Evolutionary conservation across 2,329 filamentous ascomycete genomes (phyloP).

Genomic region (Colletotrichum trifolii): DNA sequence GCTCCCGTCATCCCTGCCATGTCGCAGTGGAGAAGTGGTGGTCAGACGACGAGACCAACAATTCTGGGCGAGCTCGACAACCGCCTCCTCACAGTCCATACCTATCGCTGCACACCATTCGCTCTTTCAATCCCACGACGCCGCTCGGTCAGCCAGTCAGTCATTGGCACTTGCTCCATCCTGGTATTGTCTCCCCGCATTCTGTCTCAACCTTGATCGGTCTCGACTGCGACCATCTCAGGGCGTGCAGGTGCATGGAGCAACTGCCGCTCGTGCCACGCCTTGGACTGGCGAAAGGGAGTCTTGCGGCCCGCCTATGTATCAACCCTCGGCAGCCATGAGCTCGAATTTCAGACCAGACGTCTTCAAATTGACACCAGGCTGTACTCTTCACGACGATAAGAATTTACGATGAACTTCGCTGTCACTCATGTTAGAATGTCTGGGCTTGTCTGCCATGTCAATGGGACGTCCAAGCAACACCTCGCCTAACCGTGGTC

Average conservation of each 20-base stretch:
- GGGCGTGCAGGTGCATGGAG: constrained; percentile 6
- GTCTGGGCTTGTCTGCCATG: not conserved
- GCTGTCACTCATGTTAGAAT: too few relatives aligned
- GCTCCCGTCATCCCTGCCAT: constrained; percentile 28
- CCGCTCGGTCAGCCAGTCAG: constrained; percentile 1
- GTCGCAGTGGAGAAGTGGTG: constrained; percentile 4
- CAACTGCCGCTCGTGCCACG: constrained; percentile 15
- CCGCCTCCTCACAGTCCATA: not conserved
- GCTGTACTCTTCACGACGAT: too few relatives aligned
- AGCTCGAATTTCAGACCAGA: too few relatives aligned
- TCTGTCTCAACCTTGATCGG: constrained; percentile 11
- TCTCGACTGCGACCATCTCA: constrained; percentile 12
- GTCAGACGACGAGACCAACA: constrained; percentile 13
- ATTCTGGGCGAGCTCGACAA: constrained; percentile 1
- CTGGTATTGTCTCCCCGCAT: constrained; percentile 24
- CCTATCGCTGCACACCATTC: not conserved
- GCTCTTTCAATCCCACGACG: not conserved
- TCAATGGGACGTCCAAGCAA: constrained; percentile 25
- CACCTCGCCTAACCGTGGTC: constrained; percentile 19
- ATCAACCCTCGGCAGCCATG: not conserved
- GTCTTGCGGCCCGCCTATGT: constrained; percentile 2
- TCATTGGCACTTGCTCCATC: not conserved
- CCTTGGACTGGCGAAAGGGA: constrained; percentile 9
- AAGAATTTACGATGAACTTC: too few relatives aligned
- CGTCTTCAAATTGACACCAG: too few relatives aligned